Conservation (phyloP, 345 rosid species). For the Clarkia xantiana region DNA sequence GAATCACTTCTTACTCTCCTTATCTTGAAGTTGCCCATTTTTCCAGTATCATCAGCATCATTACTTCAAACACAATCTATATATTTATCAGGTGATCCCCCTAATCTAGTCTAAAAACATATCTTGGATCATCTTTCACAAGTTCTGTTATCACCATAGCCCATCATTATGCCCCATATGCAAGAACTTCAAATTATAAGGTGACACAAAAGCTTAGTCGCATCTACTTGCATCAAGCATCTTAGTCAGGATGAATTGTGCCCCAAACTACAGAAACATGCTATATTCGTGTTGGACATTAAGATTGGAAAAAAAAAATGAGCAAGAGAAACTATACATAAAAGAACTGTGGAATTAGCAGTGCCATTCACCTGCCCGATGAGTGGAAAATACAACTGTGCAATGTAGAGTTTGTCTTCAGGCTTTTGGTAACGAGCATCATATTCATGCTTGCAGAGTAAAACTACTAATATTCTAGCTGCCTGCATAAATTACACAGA, state of each 20-base stretch:
- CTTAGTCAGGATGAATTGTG: not conserved
- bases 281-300: not conserved
- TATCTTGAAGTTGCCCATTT: no score
- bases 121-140: no score
- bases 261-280: not conserved
- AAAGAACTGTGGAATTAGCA: not conserved
- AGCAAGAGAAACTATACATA: not conserved
- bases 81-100: no score
- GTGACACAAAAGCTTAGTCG: no score
- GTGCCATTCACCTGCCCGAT: constrained; percentile 60
- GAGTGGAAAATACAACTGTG: constrained; percentile 87
- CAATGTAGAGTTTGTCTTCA: constrained; percentile 94
- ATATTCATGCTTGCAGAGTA: constrained; percentile 91
- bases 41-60: no score
- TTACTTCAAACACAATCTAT: no score
- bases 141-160: no score
- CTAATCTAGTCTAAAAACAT: no score
- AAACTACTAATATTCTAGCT: constrained; percentile 81
- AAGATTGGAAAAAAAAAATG: not conserved
- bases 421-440: constrained; percentile 97
- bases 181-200: no score
- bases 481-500: constrained; percentile 41
- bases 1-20: no score
- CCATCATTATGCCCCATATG: no score
- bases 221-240: no score